phyloP scores from a whole-genome alignment of 208 protist species.

The Leptomonas seymouri region DNA sequence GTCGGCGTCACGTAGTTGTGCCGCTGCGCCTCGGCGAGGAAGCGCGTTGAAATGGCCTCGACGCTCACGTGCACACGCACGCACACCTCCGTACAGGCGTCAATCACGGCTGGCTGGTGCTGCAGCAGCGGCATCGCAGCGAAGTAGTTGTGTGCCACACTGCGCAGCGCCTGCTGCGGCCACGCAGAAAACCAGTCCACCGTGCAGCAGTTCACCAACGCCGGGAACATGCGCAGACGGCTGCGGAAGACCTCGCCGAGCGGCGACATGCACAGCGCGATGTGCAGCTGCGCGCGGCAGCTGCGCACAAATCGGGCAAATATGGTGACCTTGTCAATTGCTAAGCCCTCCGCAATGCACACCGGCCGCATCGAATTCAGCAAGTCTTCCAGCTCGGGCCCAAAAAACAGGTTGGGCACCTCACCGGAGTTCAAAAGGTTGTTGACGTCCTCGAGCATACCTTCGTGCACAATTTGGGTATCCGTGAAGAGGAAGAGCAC shows the following conservation, averaged over 20 bases:
- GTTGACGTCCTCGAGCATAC: slow-evolving; percentile 99
- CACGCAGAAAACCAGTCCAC: slow-evolving; percentile 99
- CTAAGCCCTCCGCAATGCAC: slow-evolving; percentile 89
- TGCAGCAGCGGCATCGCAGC: slow-evolving; percentile 44
- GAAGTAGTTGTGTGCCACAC: slow-evolving; percentile 94
- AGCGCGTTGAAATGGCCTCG: slow-evolving; percentile 85
- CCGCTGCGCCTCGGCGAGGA: slow-evolving; percentile 92
- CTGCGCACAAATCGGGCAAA: slow-evolving; percentile 95
- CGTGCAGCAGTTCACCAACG: slow-evolving; percentile 98
- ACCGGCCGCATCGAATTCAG: slow-evolving; percentile 94
- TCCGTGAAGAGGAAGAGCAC: slow-evolving; percentile 98
- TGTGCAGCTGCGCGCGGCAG: slow-evolving; percentile 95
- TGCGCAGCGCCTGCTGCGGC: slow-evolving; percentile 94
- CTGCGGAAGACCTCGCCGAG: slow-evolving; percentile 95
- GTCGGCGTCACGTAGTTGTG: slow-evolving; percentile 99
- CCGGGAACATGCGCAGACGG: slow-evolving; percentile 98
- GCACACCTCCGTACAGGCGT: slow-evolving; percentile 90
- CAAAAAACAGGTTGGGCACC: slow-evolving; percentile 97
- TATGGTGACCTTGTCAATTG: slow-evolving; percentile 94
- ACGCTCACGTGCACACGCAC: slow-evolving; percentile 96
- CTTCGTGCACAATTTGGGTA: slow-evolving; percentile 97
- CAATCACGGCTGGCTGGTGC: slow-evolving; percentile 38
- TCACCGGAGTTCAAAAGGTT: slow-evolving; percentile 98
- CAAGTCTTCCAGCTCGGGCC: slow-evolving; percentile 94
- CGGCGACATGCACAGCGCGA: slow-evolving; percentile 97